Conservation (phyloP, 305 asterid genomes). For the Fraxinus greggii region DNA sequence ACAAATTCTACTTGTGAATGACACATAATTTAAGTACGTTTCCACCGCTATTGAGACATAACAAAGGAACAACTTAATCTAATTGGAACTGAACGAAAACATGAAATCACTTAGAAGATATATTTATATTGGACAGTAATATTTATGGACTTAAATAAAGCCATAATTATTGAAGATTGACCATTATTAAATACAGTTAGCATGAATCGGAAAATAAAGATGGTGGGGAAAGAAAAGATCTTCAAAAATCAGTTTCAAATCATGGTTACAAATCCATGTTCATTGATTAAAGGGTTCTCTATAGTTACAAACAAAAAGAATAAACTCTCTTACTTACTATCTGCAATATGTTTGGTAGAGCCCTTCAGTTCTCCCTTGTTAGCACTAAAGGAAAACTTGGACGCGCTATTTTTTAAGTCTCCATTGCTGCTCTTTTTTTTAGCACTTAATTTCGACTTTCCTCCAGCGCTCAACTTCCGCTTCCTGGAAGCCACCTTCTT, state of each 20-base stretch:
- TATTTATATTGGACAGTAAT: not conserved
- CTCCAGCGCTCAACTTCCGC: conserved; percentile 41
- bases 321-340: conserved; percentile 47
- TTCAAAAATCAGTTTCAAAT: not conserved
- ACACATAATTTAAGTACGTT: not conserved
- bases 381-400: conserved; percentile 31
- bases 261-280: not conserved
- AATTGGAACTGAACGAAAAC: not conserved
- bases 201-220: not conserved
- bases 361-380: conserved; percentile 34
- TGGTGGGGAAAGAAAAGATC: not conserved
- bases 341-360: conserved; percentile 30
- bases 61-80: not conserved
- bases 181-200: not conserved
- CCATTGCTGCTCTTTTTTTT: conserved; percentile 50
- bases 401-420: conserved; percentile 27
- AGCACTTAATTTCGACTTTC: conserved; percentile 30
- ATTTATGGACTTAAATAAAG: not conserved
- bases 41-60: not conserved
- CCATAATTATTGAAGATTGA: not conserved
- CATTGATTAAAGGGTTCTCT: not conserved
- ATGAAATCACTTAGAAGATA: not conserved
- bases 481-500: conserved; percentile 41
- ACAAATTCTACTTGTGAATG: not conserved
- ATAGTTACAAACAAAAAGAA: not conserved